Base-by-base conservation (phyloP, 495 filamentous ascomycete species). In the Choiromyces venosus region DNA sequence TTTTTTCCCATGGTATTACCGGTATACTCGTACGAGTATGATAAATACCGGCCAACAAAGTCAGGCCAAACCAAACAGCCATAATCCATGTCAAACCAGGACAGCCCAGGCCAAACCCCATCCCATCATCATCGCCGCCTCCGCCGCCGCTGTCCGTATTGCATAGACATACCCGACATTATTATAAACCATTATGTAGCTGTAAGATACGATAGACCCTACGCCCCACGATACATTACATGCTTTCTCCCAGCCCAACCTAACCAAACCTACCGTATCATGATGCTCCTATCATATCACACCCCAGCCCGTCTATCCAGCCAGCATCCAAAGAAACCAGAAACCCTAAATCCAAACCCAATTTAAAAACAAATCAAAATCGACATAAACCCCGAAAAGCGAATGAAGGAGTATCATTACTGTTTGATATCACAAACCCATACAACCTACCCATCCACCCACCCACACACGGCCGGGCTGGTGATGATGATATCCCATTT, bases 111-210 rank as follows among this genome's bases (percentile, higher is more conserved):
- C 12, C 52, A 61, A 61, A 61, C 52, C 52, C 46, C 46, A 9
- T 56, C 46, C 46, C 52, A 61, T 61, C 52, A 61, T 61, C 52
- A 16, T 61, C 52, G 10, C 52, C 52, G 52, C 52, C 52, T 61
- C 52, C 52, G 52, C 52, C 52, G 52, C 52, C 25, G 52, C 25
- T 29, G 25, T 18, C 52, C 52, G 52, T 61, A 29, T 61, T 29
- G 52, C 52, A 61, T 61, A 61, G 25, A 61, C 25, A 61, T 61
- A 61, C 18, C 52, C 52, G 10, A 61, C 25, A 18, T 29, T 18
- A n/a, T n/a, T n/a, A n/a, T n/a, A 33, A 61, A 33, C 52, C 16
- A 4, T 29, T 18, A 61, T 16, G 52, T 33, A 61, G 33, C 52
- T 7, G 52, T 29, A 33, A 16, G 25, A 33, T 29, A 33, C 16